Base-by-base conservation (phyloP, 768 basidiomycete genomes). In the Lanmaoa rubissima region DNA sequence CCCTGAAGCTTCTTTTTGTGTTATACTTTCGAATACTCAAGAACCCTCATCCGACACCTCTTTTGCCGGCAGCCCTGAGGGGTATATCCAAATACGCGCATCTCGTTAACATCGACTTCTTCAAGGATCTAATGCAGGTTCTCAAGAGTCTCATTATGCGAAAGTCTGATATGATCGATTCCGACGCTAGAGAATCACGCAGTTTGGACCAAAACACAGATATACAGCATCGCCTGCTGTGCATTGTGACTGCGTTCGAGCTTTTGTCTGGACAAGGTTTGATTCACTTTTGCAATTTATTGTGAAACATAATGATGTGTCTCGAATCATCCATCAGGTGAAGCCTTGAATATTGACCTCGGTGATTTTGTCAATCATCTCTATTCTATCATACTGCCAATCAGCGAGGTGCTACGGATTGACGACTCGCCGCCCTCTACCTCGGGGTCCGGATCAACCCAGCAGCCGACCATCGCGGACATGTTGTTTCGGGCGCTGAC, bases 21-120 rank as follows among this genome's bases (percentile, higher is more conserved):
- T 79, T 99, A 46, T 99, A 99, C 76, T 98, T 99, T 75, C 87
- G 90, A 59, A 90, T 98, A 64, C 79, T 99, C 62, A 99, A 98
- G 75, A 86, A 85, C 69, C 85, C 91, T 12, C 78, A 76, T 24
- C 85, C 88, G 34, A 90, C 90, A 2, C 83, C 86, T 17, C 80
- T 98, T 10, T 80, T 98, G 14, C 87, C 93, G 21, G 83, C 90
- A 34, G 95, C 94, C 42, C 79, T 99, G 60, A 87, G 89, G 65
- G 97, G 97, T 59, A 90, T 98, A 65, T 86, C 94, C 3, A 87
- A 85, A 75, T 98, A 92, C 68, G 89, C 96, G 1, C 97, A 98
- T 70, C 83, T 98, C 55, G 94, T 99, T 71, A 99, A 97, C 73
- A 83, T 98, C 64, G 95, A 99, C 71, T 98, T 99, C 76, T 99